Base-by-base conservation (phyloP, 768 basidiomycete genomes). In the Inosperma sp. region DNA sequence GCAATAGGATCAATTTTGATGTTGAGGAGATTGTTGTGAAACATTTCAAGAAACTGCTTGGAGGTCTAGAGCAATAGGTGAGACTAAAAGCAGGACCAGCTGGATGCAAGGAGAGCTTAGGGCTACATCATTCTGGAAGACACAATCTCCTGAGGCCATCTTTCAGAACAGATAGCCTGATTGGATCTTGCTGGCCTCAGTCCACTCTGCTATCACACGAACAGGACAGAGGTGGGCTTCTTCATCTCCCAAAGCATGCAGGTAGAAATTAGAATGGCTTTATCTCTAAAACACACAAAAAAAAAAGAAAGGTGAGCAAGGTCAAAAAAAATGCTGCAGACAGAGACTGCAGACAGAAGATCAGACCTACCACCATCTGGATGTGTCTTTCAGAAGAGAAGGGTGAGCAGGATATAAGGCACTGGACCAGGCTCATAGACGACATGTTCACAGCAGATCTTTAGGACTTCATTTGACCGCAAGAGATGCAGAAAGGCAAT, bases 21-120 rank as follows among this genome's bases (percentile, higher is more conserved):
- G 47, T 77, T 74, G 5, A 70, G 50, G 2, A 77, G 59, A 48
- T 74, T 73, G 52, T 72, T 68, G 1, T 68, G 58, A 34, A 75
- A 73, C 14, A 65, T 52, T 37, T 71, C 63, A 0, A 77, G 62
- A 42, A 73, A 72, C 23, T 65, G 57, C 35, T 72, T 67, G 0
- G 68, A 58, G 2, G 64, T 66, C 71, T 74, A 47, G 21, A 47
- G 8, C 16, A 31, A 14, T 39, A 16, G 27, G 50, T 30, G 22
- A 12, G 35, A 21, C 56, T 58, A 3, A 23, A 13, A 29, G 21
- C n/a, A 34, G 16, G 17, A 33, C 21, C 7, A 33, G 8, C 30
- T 10, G 22, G 10, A 33, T 49, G 29, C 7, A 50, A 17, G 9
- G 12, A 22, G 10, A 17, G 16, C 45, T 31, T 52, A 57, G 37